phyloP scores from a whole-genome alignment of 371 early-diverging fungal species.

The Mortierella sp. region DNA sequence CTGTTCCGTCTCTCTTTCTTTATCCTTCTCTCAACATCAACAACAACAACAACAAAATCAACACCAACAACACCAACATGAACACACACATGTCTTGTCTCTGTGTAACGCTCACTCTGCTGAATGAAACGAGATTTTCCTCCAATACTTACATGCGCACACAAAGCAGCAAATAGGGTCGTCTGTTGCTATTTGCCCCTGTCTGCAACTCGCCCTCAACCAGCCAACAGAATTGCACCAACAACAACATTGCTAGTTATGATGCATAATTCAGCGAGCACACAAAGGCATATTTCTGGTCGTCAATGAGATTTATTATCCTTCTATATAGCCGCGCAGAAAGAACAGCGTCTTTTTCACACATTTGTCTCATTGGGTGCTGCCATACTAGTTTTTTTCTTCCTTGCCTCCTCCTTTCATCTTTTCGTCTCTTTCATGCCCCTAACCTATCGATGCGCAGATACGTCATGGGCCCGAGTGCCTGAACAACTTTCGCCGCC shows the following conservation, averaged over 20 bases:
- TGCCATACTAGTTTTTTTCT: not conserved
- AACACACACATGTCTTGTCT: not conserved
- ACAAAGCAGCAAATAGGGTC: not conserved
- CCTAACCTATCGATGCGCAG: not conserved
- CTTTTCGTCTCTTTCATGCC: not conserved
- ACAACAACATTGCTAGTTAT: not conserved
- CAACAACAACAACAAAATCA: not conserved
- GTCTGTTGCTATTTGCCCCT: not conserved
- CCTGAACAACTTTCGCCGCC: not conserved
- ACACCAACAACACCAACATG: not conserved
- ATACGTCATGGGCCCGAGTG: too few species aligned
- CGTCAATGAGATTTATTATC: not conserved
- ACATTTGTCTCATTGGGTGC: not conserved
- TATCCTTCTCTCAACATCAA: not conserved
- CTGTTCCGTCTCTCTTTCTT: not conserved
- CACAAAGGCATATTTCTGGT: too few species aligned
- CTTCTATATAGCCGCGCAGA: not conserved
- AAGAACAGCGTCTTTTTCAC: not conserved
- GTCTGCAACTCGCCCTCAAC: not conserved
- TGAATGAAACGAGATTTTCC: constrained; percentile 1
- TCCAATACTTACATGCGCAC: not conserved
- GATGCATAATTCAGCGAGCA: too few species aligned
- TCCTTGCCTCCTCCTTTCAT: not conserved
- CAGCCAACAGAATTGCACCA: not conserved
- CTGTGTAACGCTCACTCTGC: constrained; percentile 1